Conservation (phyloP, 352 stramenopile genomes). For the Stramenopiles sp. region DNA sequence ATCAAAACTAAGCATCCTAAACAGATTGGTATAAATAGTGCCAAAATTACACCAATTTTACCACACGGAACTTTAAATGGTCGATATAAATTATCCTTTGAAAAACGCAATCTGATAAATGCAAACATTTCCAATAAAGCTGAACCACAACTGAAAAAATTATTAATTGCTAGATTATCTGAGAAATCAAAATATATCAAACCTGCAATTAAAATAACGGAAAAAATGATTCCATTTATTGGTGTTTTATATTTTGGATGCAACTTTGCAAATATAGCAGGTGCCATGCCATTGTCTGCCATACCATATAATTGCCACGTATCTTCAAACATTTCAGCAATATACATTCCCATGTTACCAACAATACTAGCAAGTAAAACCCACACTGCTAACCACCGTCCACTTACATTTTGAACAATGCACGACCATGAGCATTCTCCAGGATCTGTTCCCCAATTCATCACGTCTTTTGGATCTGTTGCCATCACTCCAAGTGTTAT, state of each 20-base stretch:
- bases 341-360: constrained; percentile 74
- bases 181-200: constrained; percentile 53
- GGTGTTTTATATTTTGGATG: too few species aligned
- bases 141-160: constrained; percentile 45
- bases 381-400: constrained; percentile 58
- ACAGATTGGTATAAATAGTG: too few species aligned
- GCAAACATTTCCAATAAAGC: constrained; percentile 47
- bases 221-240: constrained; percentile 46
- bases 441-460: too few species aligned
- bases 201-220: constrained; percentile 46
- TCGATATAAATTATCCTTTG: constrained; percentile 40
- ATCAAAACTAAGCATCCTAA: too few species aligned
- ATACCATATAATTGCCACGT: constrained; percentile 65
- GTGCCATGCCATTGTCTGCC: constrained; percentile 46
- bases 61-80: too few species aligned
- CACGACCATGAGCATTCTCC: constrained; percentile 48
- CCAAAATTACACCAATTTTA: too few species aligned
- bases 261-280: constrained; percentile 47
- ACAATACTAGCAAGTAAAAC: constrained; percentile 61
- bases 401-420: constrained; percentile 30
- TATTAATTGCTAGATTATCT: constrained; percentile 48
- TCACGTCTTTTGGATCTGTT: too few species aligned
- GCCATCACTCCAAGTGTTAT: constrained; percentile 42
- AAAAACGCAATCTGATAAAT: constrained; percentile 46
- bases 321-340: constrained; percentile 78